Evolutionary conservation across 179 eudicot genomes (phyloP), one percentile per base, ranked within the genome.

Genomic region (Corrigiola litoralis): DNA sequence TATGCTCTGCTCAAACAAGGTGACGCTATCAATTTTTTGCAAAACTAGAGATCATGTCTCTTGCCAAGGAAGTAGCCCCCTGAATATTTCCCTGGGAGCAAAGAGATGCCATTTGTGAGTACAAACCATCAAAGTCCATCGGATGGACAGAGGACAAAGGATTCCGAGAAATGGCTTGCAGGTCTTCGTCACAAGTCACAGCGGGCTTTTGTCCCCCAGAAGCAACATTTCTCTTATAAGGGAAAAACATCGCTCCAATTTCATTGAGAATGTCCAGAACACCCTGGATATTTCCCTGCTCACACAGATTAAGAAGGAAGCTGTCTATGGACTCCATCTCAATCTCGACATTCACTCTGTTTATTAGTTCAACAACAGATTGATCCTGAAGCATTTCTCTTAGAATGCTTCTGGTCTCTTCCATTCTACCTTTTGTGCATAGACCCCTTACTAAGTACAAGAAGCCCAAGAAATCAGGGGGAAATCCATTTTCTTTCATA

Each of bases 361-460:
- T 75, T 17, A 90, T 72, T 64, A 90, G 60, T 60, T 75, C 75
- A 29, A 82, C 37, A 55, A 81, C 69, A 31, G 94, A 79, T 61
- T 63, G 72, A 44, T 77, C 81, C 74, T 83, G 88, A 74, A 94
- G 85, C 99, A 94, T 94, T 75, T 84, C 88, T 63, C 85, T 83
- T 24, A 94, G 64, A 53, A 86, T 78, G 70, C 76, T 76, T 57
- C 95, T 79, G 53, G 91, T 79, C 77, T 94, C 99, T 81, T 87
- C 97, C 95, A 94, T 84, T 73, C 99, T 83, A 70, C 99, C 99
- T 69, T 90, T 94, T 1, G 88, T 67, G 80, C 74, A 90, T 38
- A 90, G 60, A 24, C 96, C 97, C 75, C 85, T 82, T 52, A 87
- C 52, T 48, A 94, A 75, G 73, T 77, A 81, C 71, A 90, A 42